Base-by-base conservation (phyloP, 1,284 basidiomycete genomes). In the Trichosporon sp. region DNA sequence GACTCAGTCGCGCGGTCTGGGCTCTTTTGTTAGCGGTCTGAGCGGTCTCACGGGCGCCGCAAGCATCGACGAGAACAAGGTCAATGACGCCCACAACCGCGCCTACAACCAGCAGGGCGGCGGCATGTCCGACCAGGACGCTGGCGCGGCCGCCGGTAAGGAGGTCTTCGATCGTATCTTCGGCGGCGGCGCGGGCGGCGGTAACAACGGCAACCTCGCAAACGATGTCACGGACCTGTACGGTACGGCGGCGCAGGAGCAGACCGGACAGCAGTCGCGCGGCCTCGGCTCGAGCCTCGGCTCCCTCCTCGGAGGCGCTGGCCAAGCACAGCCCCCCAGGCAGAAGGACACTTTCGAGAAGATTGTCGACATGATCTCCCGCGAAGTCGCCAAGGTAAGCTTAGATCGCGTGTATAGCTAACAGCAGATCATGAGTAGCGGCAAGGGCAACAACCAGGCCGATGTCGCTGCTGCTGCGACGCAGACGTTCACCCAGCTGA, bases 401-500 rank as follows among this genome's bases (percentile, higher is more conserved):
- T 13, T 0, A 2, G 6, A 42, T 18, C n/a, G 6, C 3, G 15
- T 38, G 8, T 7, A 18, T 6, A 66, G 60, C 65, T 62, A 11
- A 67, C 65, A 5, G 9, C 60, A 67, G 65, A 25, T 67, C 31
- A 67, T 67, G 65, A 44, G 60, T 31, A 62, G 27, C 27, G 58
- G 58, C 27, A 67, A 67, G 23, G 65, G 65, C 53, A 60, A 58
- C 25, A 67, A 62, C 65, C 58, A 62, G 42, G 62, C 62, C 42
- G 65, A 67, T 27, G 65, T 67, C 21, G 65, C 65, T 35, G 65
- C 65, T 11, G 65, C 65, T 11, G 65, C 65, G 1, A 67, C 65
- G 25, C 65, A 67, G 58, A 67, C 65, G 1, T 67, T 67, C 42
- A 67, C 65, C 8, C 65, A 67, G 65, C 65, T 67, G 13, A 67